These are phyloP conservation scores for Blastobotrys illinoisensis DNA, from an alignment of 1,139 yeast genomes.

Conservation along the genomic window DNA sequence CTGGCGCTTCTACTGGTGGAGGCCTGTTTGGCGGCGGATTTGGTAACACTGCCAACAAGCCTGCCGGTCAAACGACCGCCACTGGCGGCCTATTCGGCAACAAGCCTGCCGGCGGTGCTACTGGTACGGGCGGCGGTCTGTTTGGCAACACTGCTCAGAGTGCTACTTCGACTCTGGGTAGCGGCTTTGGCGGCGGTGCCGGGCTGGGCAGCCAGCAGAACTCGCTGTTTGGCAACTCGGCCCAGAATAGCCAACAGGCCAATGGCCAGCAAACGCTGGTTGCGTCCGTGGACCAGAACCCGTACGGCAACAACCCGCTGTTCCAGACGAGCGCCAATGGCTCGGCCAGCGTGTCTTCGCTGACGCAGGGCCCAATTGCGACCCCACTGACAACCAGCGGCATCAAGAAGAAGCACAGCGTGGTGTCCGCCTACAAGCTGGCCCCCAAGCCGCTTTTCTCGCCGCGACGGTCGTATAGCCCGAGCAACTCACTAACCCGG, in stretches of 20 bases:
- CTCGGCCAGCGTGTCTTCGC: constrained; percentile 19
- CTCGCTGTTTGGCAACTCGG: constrained; percentile 11
- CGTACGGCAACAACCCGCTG: constrained; percentile 67
- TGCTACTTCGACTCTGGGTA: not conserved
- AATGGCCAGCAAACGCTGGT: constrained; percentile 30
- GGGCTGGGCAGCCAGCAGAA: not conserved
- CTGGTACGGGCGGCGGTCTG: constrained; percentile 14
- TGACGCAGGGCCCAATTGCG: constrained; percentile 48
- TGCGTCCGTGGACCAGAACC: constrained; percentile 55
- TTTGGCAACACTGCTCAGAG: constrained; percentile 12
- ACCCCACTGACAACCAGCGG: constrained; percentile 44
- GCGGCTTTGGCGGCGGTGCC: not conserved
- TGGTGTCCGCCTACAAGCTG: constrained; percentile 59
- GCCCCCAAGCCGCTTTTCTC: constrained; percentile 44
- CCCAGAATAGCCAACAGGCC: constrained; percentile 9
- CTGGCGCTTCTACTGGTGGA: constrained; percentile 14
- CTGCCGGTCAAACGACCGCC: constrained; percentile 12
- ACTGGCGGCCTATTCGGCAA: constrained; percentile 32
- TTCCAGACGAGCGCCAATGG: constrained; percentile 40
- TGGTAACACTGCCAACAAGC: not conserved
- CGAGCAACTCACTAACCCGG: constrained; percentile 3
- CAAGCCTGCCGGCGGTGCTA: not conserved
- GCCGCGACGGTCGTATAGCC: constrained; percentile 14
- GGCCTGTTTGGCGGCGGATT: constrained; percentile 3
- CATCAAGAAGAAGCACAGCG: constrained; percentile 46